Evolutionary conservation across 2,329 filamentous ascomycete species (phyloP), one percentile per base, ranked within the genome.

Genomic region (Fusarium sp.): DNA sequence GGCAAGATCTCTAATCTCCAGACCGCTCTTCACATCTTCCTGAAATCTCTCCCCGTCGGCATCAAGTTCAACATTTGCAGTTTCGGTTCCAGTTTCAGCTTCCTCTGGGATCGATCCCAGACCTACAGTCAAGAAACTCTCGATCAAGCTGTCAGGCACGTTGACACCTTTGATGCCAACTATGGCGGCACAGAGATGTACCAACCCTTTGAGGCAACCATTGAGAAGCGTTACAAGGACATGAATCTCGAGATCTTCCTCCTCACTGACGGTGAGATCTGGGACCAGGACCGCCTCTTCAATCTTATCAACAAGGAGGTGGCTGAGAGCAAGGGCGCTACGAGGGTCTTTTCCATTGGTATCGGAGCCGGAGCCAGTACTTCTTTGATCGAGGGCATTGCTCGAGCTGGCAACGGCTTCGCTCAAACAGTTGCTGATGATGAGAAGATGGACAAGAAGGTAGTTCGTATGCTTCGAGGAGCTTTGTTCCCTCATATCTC

Each of bases 401-500:
- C 86, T 2, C 78, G 82, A 8, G 84, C 83, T 12, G 87, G 88
- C 3, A 84, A 84, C 21, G 87, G 87, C 5, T 89, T 90, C 63
- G 77, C 86, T 1, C 91, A 93, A 75, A 82, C 85, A 0, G 90
- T 93, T 0, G 82, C 82, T 3, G 79, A 87, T 9, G 80, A 85
- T 3, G 91, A 93, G 75, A 88, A 89, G 73, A 87, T 93, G 78
- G 88, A 91, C 70, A 86, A 81, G 67, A 92, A 91, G 75, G 84
- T 93, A 2, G 84, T 93, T 4, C 85, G 91, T 4, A 93, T 94
- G 91, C 81, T 94, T 58, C 92, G 92, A 74, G 91, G 87, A 0
- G 88, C 90, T 0, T 77, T 93, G 21, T 88, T 86, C 3, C 89
- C 90, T 0, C 90, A 93, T 66, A 82, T 92, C 43, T 84, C 80